Percentiles rank a stretch among this genome's conserved stretches.
Evolutionary conservation across 306 rosid genomes (phyloP).

Genomic region (Fagus crenata): DNA sequence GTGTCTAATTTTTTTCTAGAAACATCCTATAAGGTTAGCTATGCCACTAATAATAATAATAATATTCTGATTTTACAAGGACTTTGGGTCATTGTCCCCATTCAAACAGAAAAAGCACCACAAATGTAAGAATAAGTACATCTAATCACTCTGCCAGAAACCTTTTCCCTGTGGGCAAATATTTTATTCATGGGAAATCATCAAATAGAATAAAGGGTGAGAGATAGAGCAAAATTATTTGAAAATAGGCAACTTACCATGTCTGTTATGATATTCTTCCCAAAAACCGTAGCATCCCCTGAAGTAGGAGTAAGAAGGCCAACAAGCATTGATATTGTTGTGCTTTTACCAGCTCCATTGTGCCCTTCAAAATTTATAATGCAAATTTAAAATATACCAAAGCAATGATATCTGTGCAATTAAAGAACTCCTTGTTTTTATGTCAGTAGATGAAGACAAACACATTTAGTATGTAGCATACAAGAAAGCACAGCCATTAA

Average conservation of each 20-base stretch:
- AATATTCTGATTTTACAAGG: neutral
- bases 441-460: neutral
- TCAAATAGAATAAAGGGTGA: neutral
- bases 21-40: neutral
- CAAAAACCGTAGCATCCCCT: constrained; percentile 92
- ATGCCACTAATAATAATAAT: neutral
- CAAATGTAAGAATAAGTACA: neutral
- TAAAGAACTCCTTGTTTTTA: neutral
- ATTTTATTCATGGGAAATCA: neutral
- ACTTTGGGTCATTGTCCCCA: neutral
- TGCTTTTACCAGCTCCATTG: constrained; percentile 97
- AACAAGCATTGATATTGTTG: constrained; percentile 95
- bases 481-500: neutral
- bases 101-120: neutral
- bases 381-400: constrained; percentile 15
- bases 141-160: neutral
- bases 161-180: neutral
- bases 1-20: neutral
- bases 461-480: neutral
- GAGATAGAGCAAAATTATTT: constrained; percentile 8
- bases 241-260: constrained; percentile 52
- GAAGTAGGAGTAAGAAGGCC: constrained; percentile 90
- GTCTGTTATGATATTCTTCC: constrained; percentile 71
- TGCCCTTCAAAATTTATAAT: constrained; percentile 61
- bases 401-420: neutral